A percentile compares a stretch with the other conserved stretches of the same genome.
Evolutionary conservation across 1,139 yeast species (phyloP).

Genomic region (Candida mesenterica): DNA sequence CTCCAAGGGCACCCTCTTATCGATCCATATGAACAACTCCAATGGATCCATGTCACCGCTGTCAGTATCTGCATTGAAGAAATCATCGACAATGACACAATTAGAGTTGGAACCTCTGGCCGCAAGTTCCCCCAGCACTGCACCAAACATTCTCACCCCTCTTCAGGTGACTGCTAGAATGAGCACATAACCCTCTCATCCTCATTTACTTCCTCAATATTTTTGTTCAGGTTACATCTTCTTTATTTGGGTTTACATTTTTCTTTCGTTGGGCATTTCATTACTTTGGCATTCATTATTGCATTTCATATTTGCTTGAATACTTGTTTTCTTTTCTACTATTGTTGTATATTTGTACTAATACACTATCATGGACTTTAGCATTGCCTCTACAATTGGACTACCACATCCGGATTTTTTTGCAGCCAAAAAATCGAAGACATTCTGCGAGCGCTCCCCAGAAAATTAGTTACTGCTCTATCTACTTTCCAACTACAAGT

Average conservation of each 20-base stretch:
- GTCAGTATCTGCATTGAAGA: slow-evolving; percentile 16
- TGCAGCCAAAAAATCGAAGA: no score
- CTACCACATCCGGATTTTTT: no score
- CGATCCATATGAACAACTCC: not conserved
- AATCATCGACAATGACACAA: slow-evolving; percentile 33
- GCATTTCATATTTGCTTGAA: no score
- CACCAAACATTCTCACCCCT: slow-evolving; percentile 45
- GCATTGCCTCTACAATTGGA: no score
- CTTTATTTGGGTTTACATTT: not conserved
- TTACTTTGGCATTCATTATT: no score
- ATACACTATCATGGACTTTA: not conserved
- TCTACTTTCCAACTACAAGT: no score
- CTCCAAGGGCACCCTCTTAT: slow-evolving; percentile 9
- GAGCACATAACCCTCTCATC: slow-evolving; percentile 27
- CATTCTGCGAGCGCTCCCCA: no score
- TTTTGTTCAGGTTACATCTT: not conserved
- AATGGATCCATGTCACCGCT: not conserved
- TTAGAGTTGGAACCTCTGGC: slow-evolving; percentile 31
- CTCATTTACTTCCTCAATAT: not conserved
- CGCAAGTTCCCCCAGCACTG: slow-evolving; percentile 24
- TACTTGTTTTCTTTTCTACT: no score
- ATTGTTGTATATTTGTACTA: not conserved
- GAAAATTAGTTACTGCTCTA: no score
- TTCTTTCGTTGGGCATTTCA: not conserved
- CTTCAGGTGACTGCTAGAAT: slow-evolving; percentile 47